Evolutionary conservation across 768 basidiomycete genomes (phyloP), one percentile per base, ranked within the genome.

Genomic region (Amanita molliuscula): DNA sequence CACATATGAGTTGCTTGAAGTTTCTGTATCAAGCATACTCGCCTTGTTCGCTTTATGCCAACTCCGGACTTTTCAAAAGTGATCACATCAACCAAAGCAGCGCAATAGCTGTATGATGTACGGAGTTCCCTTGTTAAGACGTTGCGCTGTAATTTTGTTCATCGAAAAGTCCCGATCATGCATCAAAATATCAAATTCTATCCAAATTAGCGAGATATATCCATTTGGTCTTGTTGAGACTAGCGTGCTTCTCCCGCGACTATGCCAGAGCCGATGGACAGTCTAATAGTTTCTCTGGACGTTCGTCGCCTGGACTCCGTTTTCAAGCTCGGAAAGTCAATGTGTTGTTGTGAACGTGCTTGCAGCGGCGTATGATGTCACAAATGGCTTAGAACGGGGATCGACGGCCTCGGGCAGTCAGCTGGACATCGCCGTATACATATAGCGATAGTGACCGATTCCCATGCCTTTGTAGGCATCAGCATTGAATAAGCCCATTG

Each of bases 241-340:
- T 11, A n/a, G 26, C 26, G 31, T 16, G 44, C 44, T 45, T 45
- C 44, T 45, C 44, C 44, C 44, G 44, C 44, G 44, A 45, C 29
- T 18, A 20, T 16, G 29, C 44, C 4, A 20, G 20, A 20, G 18
- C n/a, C 13, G 15, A 45, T 16, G 26, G 13, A 28, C 26, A 29
- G 16, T 13, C 20, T 9, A 40, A 40, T 40, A 20, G 38, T 40
- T 11, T 18, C 18, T 40, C 21, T 40, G 21, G 1, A 20, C 31
- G 21, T 16, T 8, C 38, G 38, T 40, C 38, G 9, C 8, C 15
- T 20, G 18, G 9, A 40, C 20, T 10, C 4, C 4, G 2, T 21
- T 11, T 23, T 40, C 11, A 21, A 23, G 33, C 18, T 20, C 10
- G 21, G 6, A 40, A 40, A 31, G 31, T 13, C 31, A 31, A 31